Evolutionary conservation across 2,329 filamentous ascomycete species (phyloP), one percentile per base, ranked within the genome.

Genomic region (Trichoderma afroharzianum): DNA sequence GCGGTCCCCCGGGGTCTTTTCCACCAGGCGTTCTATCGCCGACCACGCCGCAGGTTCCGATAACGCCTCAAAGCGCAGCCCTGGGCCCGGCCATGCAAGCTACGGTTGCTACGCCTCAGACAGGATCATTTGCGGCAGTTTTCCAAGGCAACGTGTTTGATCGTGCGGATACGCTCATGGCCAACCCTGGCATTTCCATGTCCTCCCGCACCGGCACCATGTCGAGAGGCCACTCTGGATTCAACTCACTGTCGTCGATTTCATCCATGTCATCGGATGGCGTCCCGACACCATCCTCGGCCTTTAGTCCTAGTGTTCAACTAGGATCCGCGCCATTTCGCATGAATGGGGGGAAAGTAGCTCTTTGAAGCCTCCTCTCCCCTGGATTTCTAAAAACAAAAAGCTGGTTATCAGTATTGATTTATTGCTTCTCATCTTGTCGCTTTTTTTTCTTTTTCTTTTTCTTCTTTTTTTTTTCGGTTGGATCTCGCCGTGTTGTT

Each of bases 1-100:
- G 32, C 8, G 70, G 70, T 28, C 21, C 32, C 11, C 50, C 30
- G 11, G 70, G 64, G 18, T 50, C 70, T 15, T 67, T 63, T 53
- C 68, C 68, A 8, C 71, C 63, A 33, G 59, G 61, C 28, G 39
- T 59, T 39, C 36, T 72, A 3, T 72, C 71, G 15, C 78, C 75
- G 74, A 71, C 78, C 73, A 69, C 66, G 6, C 15, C 43, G 43
- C 15, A 79, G 68, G 78, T 84, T 47, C 94, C 95, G 9, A 94
- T 96, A 77, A 98, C 95, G 1, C 95, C 95, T 8, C 88, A 97
- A 73, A 96, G 93, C 76, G 95, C 94, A 18, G 95, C 95, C 1
- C 85, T 98, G 6, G 95, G 95, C 0, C 94, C 95, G 6, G 95
- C 95, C 24, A 93, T 94, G 69, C 94, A 97, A 81, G 94, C 95